A percentile compares a stretch with the other conserved stretches of the same genome.
phyloP scores from a whole-genome alignment of 352 stramenopile species.

The Phytopythium ostracodes region DNA sequence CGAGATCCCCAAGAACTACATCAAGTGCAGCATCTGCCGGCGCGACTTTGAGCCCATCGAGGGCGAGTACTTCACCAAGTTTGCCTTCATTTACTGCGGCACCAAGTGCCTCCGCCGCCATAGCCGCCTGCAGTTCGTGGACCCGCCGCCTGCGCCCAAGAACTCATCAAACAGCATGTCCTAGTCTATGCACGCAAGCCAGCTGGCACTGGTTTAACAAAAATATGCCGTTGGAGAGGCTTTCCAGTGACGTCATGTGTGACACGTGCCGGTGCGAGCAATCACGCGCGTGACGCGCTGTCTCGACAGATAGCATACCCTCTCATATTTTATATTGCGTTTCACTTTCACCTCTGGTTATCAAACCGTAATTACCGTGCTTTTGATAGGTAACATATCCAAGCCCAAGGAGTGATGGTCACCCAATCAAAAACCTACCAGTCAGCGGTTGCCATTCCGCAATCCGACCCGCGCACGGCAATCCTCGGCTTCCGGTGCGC shows the following conservation, averaged over 20 bases:
- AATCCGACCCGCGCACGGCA: neutral
- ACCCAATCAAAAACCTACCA: neutral
- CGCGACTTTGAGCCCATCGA: conserved; percentile 79
- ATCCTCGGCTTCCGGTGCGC: too few species aligned
- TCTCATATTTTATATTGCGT: neutral
- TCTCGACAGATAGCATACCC: neutral
- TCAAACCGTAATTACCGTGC: neutral
- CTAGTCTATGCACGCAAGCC: neutral
- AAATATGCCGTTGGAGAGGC: neutral
- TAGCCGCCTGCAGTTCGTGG: conserved; percentile 22
- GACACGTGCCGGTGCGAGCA: neutral
- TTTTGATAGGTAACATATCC: neutral
- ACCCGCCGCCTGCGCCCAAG: conserved; percentile 1
- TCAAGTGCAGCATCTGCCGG: conserved; percentile 71
- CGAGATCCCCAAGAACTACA: conserved; percentile 62
- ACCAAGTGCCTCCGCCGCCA: conserved; percentile 82
- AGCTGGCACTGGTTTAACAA: conserved; percentile 6
- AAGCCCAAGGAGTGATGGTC: neutral
- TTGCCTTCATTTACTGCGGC: conserved; percentile 75
- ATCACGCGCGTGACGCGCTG: conserved; percentile 4
- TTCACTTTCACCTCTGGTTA: neutral
- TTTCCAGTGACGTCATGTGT: conserved; percentile 6
- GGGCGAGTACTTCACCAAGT: conserved; percentile 87
- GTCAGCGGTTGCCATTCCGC: too few species aligned
- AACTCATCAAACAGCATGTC: neutral